phyloP scores from a whole-genome alignment of 2,329 filamentous ascomycete species.

The Colletotrichum musae region DNA sequence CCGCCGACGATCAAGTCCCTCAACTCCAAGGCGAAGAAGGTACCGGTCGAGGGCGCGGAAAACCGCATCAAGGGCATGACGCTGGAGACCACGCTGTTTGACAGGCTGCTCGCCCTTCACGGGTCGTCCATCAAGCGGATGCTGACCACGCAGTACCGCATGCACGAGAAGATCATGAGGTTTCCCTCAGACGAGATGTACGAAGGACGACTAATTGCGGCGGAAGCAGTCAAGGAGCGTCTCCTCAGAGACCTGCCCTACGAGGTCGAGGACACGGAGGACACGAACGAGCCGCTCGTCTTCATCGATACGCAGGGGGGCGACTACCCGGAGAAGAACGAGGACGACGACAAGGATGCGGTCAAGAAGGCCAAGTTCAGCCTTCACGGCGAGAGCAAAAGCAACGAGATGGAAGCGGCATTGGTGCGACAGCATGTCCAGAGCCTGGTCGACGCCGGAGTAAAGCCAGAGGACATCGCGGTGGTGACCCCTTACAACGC shows the following conservation, averaged over 20 bases:
- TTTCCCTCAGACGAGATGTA: conserved; percentile 95
- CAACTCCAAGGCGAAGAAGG: conserved; percentile 64
- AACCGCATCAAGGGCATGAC: conserved; percentile 67
- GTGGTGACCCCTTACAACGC: conserved; percentile 98
- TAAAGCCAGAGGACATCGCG: conserved; percentile 88
- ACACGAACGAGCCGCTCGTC: conserved; percentile 88
- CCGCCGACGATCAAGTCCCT: conserved; percentile 94
- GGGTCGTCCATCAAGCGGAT: conserved; percentile 90
- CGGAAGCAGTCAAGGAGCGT: conserved; percentile 81
- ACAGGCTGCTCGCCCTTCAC: conserved; percentile 86
- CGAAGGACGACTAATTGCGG: conserved; percentile 84
- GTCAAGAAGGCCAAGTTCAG: conserved; percentile 61
- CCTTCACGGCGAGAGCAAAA: conserved; percentile 77
- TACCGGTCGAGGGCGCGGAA: conserved; percentile 49
- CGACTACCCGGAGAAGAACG: conserved; percentile 86
- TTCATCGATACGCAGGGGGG: conserved; percentile 98
- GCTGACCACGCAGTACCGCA: conserved; percentile 97
- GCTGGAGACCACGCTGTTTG: conserved; percentile 93
- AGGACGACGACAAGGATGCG: conserved; percentile 74
- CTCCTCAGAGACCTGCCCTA: conserved; percentile 85
- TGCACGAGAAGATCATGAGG: conserved; percentile 96
- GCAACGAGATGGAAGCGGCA: conserved; percentile 90
- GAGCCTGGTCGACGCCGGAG: conserved; percentile 82
- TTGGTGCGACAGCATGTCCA: conserved; percentile 85
- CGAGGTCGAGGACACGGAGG: conserved; percentile 83